These are phyloP conservation scores for Alternaria sp. DNA, from an alignment of 2,329 filamentous ascomycete species.

Conservation along the genomic window DNA sequence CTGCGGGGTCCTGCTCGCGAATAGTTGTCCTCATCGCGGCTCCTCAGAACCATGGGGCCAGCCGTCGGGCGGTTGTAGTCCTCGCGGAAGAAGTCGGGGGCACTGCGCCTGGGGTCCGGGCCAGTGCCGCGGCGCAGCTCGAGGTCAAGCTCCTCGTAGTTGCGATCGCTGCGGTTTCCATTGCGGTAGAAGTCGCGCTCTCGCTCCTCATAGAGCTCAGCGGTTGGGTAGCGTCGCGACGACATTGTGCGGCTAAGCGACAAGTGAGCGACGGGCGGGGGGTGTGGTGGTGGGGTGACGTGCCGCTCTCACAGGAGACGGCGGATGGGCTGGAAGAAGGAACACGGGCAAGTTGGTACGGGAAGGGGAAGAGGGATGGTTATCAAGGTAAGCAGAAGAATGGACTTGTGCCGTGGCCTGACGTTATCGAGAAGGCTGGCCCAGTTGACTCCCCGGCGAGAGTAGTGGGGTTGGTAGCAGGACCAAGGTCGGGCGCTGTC, in stretches of 20 bases:
- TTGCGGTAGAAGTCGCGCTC: slow-evolving; percentile 58
- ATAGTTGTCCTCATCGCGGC: slow-evolving; percentile 49
- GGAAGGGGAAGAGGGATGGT: slow-evolving; percentile 9
- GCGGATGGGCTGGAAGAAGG: slow-evolving; percentile 8
- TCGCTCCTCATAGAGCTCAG: slow-evolving; percentile 57
- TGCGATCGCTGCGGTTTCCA: slow-evolving; percentile 48
- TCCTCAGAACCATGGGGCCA: slow-evolving; percentile 55
- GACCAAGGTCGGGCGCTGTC: slow-evolving; percentile 18
- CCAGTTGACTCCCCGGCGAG: slow-evolving; percentile 24
- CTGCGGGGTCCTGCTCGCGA: slow-evolving; percentile 41
- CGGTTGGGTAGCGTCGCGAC: slow-evolving; percentile 55
- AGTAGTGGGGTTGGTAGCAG: slow-evolving; percentile 27
- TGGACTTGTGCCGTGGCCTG: slow-evolving; percentile 25
- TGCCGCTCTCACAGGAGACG: slow-evolving; percentile 11
- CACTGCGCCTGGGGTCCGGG: slow-evolving; percentile 49
- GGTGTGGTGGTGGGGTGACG: slow-evolving; percentile 16
- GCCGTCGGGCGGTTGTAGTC: slow-evolving; percentile 58
- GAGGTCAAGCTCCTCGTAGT: slow-evolving; percentile 59
- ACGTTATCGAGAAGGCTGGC: slow-evolving; percentile 32
- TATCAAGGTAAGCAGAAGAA: slow-evolving; percentile 11
- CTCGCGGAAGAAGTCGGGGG: slow-evolving; percentile 57
- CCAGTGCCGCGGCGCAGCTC: slow-evolving; percentile 51
- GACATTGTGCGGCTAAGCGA: slow-evolving; percentile 20
- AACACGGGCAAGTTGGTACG: slow-evolving; percentile 1
- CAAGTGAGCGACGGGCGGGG: slow-evolving; percentile 18